Percentiles rank a stretch among this genome's conserved stretches.
phyloP scores from a whole-genome alignment of 2,329 filamentous ascomycete genomes.

The Aspergillus ibericus region DNA sequence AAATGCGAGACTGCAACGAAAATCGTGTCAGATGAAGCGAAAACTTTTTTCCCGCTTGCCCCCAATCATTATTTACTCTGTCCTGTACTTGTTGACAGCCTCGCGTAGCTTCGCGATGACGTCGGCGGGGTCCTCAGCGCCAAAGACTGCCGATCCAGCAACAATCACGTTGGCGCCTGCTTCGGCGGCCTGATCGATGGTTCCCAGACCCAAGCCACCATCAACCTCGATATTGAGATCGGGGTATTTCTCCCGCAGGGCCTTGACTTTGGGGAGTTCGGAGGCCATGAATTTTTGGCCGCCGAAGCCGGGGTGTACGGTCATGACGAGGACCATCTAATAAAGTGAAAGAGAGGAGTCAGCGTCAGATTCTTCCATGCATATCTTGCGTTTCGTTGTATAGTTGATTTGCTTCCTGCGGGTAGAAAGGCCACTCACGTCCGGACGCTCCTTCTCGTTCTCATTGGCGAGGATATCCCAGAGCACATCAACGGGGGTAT shows the following conservation, averaged over 20 bases:
- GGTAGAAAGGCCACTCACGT: constrained; percentile 61
- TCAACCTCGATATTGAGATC: constrained; percentile 97
- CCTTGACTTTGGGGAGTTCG: constrained; percentile 89
- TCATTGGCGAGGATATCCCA: constrained; percentile 81
- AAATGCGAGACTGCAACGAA: neutral
- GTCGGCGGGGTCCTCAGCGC: constrained; percentile 80
- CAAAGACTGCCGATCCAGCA: constrained; percentile 92
- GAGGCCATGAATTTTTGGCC: constrained; percentile 98
- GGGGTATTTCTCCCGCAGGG: constrained; percentile 79
- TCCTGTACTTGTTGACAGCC: constrained; percentile 67
- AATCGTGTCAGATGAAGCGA: constrained; percentile 7
- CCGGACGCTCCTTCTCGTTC: constrained; percentile 74
- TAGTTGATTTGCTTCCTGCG: too few relatives aligned
- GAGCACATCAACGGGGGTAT: constrained; percentile 84
- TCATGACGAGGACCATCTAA: constrained; percentile 99
- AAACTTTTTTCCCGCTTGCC: neutral
- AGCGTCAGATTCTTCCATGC: neutral
- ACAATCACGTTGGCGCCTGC: constrained; percentile 98
- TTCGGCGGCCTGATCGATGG: constrained; percentile 90
- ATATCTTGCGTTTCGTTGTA: too few relatives aligned
- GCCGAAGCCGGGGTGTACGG: constrained; percentile 93
- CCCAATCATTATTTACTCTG: constrained; percentile 8
- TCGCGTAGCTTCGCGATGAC: constrained; percentile 81
- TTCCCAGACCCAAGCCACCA: constrained; percentile 81
- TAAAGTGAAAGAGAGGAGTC: constrained; percentile 37